Evolutionary conservation across 768 basidiomycete species (phyloP).

Genomic region (Podaxis carcinomalis): DNA sequence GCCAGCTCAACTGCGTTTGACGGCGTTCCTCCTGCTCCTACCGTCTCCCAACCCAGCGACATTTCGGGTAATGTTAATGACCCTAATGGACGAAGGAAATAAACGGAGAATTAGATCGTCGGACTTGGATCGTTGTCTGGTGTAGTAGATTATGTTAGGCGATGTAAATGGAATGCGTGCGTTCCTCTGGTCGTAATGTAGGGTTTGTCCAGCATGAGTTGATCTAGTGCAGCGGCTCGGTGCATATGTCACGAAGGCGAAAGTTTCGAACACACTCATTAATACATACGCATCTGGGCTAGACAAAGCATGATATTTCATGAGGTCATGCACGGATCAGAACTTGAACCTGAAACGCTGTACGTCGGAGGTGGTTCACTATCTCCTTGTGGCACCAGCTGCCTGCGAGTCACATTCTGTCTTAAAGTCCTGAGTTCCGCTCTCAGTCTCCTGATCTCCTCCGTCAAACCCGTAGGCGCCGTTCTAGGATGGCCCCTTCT

Average conservation of each 20-base stretch:
- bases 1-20: constrained; percentile 10
- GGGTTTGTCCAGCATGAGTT: neutral
- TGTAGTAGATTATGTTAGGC: neutral
- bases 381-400: too few species aligned
- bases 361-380: too few species aligned
- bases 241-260: neutral
- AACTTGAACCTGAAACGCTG: too few species aligned
- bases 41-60: constrained; percentile 18
- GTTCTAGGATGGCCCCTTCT: too few species aligned
- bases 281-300: too few species aligned
- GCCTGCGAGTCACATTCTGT: too few species aligned
- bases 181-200: neutral
- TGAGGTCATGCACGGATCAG: too few species aligned
- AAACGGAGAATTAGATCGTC: neutral
- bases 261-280: too few species aligned
- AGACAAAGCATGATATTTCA: too few species aligned
- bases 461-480: too few species aligned
- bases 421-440: too few species aligned
- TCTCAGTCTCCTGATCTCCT: too few species aligned
- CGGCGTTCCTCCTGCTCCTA: constrained; percentile 13
- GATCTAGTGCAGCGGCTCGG: neutral
- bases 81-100: constrained; percentile 19
- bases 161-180: neutral
- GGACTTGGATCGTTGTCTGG: neutral
- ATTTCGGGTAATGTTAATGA: constrained; percentile 28